These are phyloP conservation scores for Cercospora citrullina DNA, from an alignment of 2,329 filamentous ascomycete genomes.

Conservation along the genomic window DNA sequence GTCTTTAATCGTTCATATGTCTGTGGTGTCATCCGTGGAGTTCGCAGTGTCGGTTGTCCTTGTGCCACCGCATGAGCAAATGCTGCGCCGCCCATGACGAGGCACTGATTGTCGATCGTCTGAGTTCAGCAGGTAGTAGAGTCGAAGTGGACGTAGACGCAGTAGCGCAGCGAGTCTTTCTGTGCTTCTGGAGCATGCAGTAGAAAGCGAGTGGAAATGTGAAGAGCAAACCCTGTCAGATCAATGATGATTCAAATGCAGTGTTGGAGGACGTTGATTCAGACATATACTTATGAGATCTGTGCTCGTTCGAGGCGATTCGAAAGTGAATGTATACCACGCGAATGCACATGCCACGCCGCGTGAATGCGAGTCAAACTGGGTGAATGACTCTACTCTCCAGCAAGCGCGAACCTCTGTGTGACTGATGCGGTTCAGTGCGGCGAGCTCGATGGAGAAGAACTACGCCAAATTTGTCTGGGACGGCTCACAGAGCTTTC, in stretches of 20 bases:
- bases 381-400: not conserved
- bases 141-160: not conserved
- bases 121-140: not conserved
- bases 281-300: not conserved
- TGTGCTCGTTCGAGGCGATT: not conserved
- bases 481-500: not conserved
- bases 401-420: not conserved
- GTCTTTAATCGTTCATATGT: conserved; percentile 58
- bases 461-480: not conserved
- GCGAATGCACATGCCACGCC: not conserved
- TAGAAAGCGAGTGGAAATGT: not conserved
- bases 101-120: not conserved
- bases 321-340: not conserved
- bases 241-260: not conserved
- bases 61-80: conserved; percentile 51
- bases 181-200: not conserved
- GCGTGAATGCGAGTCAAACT: not conserved
- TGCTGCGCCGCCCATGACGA: conserved; percentile 64
- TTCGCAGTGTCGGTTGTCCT: conserved; percentile 52
- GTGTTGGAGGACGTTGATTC: not conserved
- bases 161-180: not conserved
- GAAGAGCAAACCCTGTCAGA: not conserved
- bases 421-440: not conserved
- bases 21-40: conserved; percentile 63
- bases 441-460: not conserved